These are phyloP conservation scores for Evernia prunastri DNA, from an alignment of 495 filamentous ascomycete species.

Conservation along the genomic window DNA sequence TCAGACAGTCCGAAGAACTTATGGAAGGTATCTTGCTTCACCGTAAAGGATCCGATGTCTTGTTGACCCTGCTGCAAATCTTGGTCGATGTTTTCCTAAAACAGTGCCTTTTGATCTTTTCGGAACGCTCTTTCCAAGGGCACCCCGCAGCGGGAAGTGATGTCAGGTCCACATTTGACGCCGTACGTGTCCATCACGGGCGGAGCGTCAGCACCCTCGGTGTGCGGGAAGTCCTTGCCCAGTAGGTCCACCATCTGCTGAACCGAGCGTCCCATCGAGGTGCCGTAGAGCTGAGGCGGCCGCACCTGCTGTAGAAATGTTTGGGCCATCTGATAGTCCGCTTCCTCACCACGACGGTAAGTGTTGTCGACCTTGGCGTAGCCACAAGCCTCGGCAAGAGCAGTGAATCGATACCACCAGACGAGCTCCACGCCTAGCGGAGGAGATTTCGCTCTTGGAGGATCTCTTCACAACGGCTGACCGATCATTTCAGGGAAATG, in stretches of 20 bases:
- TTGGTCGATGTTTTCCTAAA: background rate
- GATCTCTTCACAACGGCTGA: conserved; percentile 17
- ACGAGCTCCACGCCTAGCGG: too few relatives aligned
- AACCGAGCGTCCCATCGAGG: background rate
- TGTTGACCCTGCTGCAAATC: background rate
- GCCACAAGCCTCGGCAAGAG: too few relatives aligned
- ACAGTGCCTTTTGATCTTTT: background rate
- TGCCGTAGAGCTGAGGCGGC: too few relatives aligned
- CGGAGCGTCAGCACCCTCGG: background rate
- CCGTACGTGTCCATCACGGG: background rate
- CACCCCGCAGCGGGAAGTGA: background rate
- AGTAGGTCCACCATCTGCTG: background rate
- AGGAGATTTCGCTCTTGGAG: too few relatives aligned
- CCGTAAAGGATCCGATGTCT: background rate
- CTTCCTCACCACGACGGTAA: too few relatives aligned
- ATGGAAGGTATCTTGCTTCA: background rate
- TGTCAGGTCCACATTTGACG: background rate
- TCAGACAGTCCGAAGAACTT: background rate
- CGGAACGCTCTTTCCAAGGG: background rate
- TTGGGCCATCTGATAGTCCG: too few relatives aligned
- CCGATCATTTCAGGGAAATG: conserved; percentile 25
- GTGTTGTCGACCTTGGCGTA: too few relatives aligned
- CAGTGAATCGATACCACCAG: too few relatives aligned
- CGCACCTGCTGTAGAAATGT: too few relatives aligned
- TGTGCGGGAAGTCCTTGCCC: background rate